These are phyloP conservation scores for Alternaria consortialis DNA, from an alignment of 2,329 filamentous ascomycete species.

Conservation along the genomic window DNA sequence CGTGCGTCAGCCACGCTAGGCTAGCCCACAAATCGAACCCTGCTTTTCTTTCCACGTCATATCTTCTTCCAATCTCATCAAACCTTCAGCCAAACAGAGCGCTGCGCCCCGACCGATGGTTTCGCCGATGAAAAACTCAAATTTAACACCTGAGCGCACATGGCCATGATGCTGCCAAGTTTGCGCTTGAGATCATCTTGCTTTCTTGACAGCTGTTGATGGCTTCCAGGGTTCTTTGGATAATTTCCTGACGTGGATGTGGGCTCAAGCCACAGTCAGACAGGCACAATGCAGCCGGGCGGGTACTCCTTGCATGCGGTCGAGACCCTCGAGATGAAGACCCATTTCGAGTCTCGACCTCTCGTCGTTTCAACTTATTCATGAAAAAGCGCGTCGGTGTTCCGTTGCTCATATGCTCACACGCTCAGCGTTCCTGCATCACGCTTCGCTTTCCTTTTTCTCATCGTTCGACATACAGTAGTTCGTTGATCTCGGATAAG, in stretches of 20 bases:
- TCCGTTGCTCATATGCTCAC: neutral
- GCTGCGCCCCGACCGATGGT: neutral
- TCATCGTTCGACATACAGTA: neutral
- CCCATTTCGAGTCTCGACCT: neutral
- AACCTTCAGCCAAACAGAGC: slow-evolving; percentile 2
- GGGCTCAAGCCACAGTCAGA: neutral
- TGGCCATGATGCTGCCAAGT: slow-evolving; percentile 4
- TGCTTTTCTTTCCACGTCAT: slow-evolving; percentile 15
- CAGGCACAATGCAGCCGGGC: slow-evolving; percentile 3
- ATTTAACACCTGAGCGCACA: neutral
- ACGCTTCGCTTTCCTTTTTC: neutral
- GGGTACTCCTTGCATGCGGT: slow-evolving; percentile 4
- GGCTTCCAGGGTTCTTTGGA: neutral
- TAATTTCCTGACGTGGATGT: neutral
- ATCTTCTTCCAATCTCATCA: neutral
- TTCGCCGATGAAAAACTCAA: slow-evolving; percentile 5
- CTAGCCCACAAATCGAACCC: slow-evolving; percentile 8
- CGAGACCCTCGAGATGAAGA: neutral
- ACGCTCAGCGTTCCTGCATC: neutral
- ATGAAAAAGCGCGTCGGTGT: neutral
- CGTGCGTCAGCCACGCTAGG: slow-evolving; percentile 9
- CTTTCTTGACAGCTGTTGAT: neutral
- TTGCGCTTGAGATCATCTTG: slow-evolving; percentile 7
- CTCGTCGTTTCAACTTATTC: neutral
- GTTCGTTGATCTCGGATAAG: neutral